Percentiles rank a stretch among this genome's conserved stretches.
Conservation (phyloP, 116 monocot species). For the Dioscorea cayenensis region DNA sequence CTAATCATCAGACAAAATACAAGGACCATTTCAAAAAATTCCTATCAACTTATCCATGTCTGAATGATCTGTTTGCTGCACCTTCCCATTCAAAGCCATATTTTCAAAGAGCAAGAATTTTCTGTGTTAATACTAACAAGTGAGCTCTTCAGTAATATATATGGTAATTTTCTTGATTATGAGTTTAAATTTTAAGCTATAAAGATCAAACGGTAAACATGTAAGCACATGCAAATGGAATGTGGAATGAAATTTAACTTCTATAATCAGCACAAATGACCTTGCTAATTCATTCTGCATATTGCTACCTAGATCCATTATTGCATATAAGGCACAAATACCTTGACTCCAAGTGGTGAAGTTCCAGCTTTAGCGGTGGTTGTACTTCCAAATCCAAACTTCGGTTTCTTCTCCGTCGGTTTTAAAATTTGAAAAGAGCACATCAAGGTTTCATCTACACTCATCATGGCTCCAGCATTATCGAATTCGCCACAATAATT, state of each 20-base stretch:
- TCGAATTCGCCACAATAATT: slow-evolving; percentile 15
- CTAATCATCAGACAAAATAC: too few species aligned
- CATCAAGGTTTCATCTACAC: slow-evolving; percentile 12
- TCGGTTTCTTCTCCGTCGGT: slow-evolving; percentile 2
- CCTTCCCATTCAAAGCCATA: neutral
- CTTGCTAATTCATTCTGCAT: neutral
- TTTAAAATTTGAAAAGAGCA: slow-evolving; percentile 11
- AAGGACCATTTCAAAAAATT: too few species aligned
- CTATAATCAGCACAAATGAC: neutral
- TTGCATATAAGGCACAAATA: neutral
- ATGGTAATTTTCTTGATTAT: neutral
- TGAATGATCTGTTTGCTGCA: neutral
- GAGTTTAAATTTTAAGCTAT: neutral
- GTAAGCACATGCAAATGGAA: neutral
- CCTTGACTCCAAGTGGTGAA: neutral
- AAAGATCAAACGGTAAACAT: neutral
- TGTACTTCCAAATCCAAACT: slow-evolving; percentile 8
- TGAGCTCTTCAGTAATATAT: neutral
- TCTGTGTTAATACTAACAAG: neutral
- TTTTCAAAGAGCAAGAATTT: neutral
- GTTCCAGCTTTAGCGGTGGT: neutral
- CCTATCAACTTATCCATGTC: too few species aligned
- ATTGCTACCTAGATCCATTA: neutral
- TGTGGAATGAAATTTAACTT: neutral
- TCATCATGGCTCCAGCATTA: slow-evolving; percentile 13